Evolutionary conservation across 2,329 filamentous ascomycete species (phyloP).

Genomic region (Alternaria solani): DNA sequence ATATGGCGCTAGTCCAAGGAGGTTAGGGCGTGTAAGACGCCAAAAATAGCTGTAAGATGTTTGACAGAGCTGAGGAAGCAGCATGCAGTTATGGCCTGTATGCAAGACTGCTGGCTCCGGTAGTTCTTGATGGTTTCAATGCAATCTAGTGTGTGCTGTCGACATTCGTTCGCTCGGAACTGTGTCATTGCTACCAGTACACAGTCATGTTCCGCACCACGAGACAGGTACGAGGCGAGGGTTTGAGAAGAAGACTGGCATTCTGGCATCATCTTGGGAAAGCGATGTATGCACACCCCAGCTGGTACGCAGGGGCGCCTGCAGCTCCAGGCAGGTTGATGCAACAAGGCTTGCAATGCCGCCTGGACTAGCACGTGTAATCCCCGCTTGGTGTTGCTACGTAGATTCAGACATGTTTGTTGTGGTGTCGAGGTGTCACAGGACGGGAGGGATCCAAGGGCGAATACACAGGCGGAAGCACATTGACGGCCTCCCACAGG

Average conservation of each 20-base stretch:
- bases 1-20: not conserved
- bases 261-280: not conserved
- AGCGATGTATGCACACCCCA: not conserved
- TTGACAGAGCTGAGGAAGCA: slow-evolving; percentile 18
- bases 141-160: not conserved
- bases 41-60: slow-evolving; percentile 25
- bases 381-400: slow-evolving; percentile 15
- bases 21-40: slow-evolving; percentile 18
- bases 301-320: slow-evolving; percentile 1
- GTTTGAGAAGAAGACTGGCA: not conserved
- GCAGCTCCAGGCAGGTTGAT: slow-evolving; percentile 2
- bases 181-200: not conserved
- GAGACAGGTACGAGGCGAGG: not conserved
- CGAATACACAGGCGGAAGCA: not conserved
- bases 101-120: not conserved
- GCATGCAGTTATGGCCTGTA: not conserved
- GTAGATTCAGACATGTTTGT: slow-evolving; percentile 2
- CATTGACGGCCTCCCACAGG: slow-evolving; percentile 29
- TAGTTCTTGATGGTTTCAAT: not conserved
- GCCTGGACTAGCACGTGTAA: slow-evolving; percentile 10
- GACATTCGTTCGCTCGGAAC: not conserved
- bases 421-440: not conserved
- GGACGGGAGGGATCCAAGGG: not conserved
- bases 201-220: not conserved
- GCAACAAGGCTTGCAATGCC: slow-evolving; percentile 16